Evolutionary conservation across 192 early-diverging fungal genomes (phyloP), one percentile per base, ranked within the genome.

Genomic region (Funneliformis mosseae): DNA sequence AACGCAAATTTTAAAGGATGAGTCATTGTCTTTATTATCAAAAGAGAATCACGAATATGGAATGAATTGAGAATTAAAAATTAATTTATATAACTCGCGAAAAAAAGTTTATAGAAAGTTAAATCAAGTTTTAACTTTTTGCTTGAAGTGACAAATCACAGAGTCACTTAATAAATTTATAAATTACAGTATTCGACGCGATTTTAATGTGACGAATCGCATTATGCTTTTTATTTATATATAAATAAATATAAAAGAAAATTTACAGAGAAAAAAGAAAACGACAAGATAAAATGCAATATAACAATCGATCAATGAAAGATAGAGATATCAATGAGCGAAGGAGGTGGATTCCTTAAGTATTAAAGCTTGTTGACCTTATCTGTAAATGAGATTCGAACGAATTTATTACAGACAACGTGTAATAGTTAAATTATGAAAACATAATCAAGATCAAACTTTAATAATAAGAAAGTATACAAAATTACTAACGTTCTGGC

Each of bases 401-500:
- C 4, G 50, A 16, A 50, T 16, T 18, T 16, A 50, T 48, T 33
- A 33, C 33, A 33, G 33, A 23, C 5, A 64, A 27, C 11, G 6
- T 23, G 62, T 11, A 11, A 23, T 28, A 66, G 21, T 11, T 11
- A 67, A 38, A 55, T 14, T 5, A 6, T 21, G 21, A 55, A 55
- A 6, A 55, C 16, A 55, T 21, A 50, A 55, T 18, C 10, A 21
- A 55, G 18, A 55, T 21, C 5, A 18, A n/a, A 21, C 16, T 21
- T 45, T 45, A 9, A 45, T 21, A 55, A 5, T 21, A 18, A 55
- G 14, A 14, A 48, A 10, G 5, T 18, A 5, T 18, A 67, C 11
- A 67, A 28, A 74, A 59, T 74, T 43, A 68, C 67, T 79, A 14
- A 79, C 78, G 67, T 79, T 50, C 67, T 7, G 89, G 87, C 89